A percentile compares a stretch with the other conserved stretches of the same genome.
Conservation (phyloP, 1,284 basidiomycete genomes). For the Vanrija humicola region DNA sequence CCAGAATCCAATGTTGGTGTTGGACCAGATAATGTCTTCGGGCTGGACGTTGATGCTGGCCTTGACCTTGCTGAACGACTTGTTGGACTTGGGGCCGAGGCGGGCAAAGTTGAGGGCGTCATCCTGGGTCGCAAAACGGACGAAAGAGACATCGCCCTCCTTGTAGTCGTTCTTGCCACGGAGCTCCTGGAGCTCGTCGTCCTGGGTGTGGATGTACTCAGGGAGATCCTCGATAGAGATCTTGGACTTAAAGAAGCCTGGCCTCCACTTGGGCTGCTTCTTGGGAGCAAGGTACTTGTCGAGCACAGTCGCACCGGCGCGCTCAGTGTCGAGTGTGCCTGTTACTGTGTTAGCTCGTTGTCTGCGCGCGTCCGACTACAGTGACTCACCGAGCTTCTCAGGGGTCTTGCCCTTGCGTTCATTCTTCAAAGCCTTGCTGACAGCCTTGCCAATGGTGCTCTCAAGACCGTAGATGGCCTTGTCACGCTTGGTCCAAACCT, state of each 20-base stretch:
- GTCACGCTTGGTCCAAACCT: slow-evolving; percentile 72
- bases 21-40: slow-evolving; percentile 85
- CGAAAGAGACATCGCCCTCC: slow-evolving; percentile 63
- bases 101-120: slow-evolving; percentile 56
- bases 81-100: slow-evolving; percentile 57
- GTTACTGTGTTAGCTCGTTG: slow-evolving; percentile 9
- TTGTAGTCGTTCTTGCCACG: slow-evolving; percentile 57
- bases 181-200: slow-evolving; percentile 49
- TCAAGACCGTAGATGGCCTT: slow-evolving; percentile 76
- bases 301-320: slow-evolving; percentile 58
- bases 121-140: slow-evolving; percentile 77
- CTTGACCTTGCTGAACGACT: slow-evolving; percentile 16
- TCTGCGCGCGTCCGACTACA: too few species aligned
- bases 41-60: slow-evolving; percentile 60
- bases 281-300: slow-evolving; percentile 48
- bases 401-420: slow-evolving; percentile 48
- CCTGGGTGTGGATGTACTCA: slow-evolving; percentile 53
- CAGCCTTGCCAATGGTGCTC: slow-evolving; percentile 70
- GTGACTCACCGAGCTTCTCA: slow-evolving; percentile 11
- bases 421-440: slow-evolving; percentile 70
- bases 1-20: slow-evolving; percentile 56
- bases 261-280: slow-evolving; percentile 58
- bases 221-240: slow-evolving; percentile 54
- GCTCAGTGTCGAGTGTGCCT: slow-evolving; percentile 50
- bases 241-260: slow-evolving; percentile 56